These are phyloP conservation scores for Penicillium alfredii DNA, from an alignment of 495 filamentous ascomycete species.

Conservation along the genomic window DNA sequence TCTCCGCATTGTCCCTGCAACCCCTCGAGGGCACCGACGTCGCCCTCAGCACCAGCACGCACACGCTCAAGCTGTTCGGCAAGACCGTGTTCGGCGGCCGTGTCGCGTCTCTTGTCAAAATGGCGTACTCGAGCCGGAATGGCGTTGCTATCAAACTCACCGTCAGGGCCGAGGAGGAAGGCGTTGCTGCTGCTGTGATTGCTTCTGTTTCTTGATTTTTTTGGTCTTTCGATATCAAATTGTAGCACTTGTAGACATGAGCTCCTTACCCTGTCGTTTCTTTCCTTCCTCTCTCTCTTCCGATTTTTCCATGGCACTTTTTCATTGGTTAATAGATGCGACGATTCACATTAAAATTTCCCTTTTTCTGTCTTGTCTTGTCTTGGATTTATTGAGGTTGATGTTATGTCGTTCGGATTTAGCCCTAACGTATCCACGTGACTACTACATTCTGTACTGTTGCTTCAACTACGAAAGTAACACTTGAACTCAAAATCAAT, in stretches of 20 bases:
- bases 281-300: no score
- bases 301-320: no score
- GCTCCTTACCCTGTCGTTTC: no score
- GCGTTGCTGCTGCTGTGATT: constrained; percentile 77
- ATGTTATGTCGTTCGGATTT: no score
- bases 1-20: constrained; percentile 81
- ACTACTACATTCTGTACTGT: no score
- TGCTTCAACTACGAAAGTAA: constrained; percentile 7
- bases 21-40: constrained; percentile 92
- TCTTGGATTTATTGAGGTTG: no score
- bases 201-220: constrained; percentile 68
- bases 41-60: constrained; percentile 77
- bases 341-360: no score
- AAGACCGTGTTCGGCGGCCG: constrained; percentile 90
- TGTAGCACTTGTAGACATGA: background rate
- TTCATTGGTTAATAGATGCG: no score
- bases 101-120: constrained; percentile 80
- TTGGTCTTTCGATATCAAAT: background rate
- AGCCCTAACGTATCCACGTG: no score
- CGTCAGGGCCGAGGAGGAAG: constrained; percentile 85
- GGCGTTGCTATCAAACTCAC: constrained; percentile 94
- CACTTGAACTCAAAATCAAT: background rate
- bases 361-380: constrained; percentile 13
- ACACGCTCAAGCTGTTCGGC: constrained; percentile 91
- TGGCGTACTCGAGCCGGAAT: constrained; percentile 88